Percentiles rank a stretch among this genome's conserved stretches.
Evolutionary conservation across 2,329 filamentous ascomycete species (phyloP).

Genomic region (Phaeosphaeria sp.): DNA sequence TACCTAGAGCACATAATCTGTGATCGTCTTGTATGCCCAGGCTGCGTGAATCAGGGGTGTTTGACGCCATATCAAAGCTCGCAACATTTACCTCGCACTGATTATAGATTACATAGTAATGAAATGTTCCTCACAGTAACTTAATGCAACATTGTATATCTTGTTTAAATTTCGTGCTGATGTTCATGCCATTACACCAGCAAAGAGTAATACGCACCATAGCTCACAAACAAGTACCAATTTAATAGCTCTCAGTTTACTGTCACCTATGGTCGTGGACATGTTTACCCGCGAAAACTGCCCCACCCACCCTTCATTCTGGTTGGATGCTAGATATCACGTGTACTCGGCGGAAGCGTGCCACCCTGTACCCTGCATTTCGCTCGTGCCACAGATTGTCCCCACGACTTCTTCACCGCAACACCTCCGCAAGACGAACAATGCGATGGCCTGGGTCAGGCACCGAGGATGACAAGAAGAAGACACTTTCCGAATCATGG

Average conservation of each 20-base stretch:
- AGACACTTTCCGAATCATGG: conserved; percentile 51
- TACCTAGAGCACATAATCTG: too few relatives aligned
- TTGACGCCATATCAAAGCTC: too few relatives aligned
- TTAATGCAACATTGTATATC: background rate
- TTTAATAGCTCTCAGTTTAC: too few relatives aligned
- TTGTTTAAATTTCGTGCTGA: background rate
- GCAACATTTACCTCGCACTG: too few relatives aligned
- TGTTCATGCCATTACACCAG: too few relatives aligned
- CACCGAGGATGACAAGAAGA: conserved; percentile 40
- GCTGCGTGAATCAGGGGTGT: too few relatives aligned
- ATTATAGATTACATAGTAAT: too few relatives aligned
- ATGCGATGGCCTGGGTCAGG: conserved; percentile 53
- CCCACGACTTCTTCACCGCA: conserved; percentile 10
- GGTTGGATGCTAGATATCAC: background rate
- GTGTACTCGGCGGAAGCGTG: background rate
- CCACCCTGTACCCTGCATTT: background rate
- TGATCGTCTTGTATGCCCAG: too few relatives aligned
- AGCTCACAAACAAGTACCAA: too few relatives aligned
- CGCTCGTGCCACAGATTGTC: background rate
- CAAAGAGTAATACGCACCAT: too few relatives aligned
- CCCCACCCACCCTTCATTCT: too few relatives aligned
- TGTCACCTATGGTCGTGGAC: background rate
- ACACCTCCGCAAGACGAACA: conserved; percentile 35
- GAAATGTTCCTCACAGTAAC: too few relatives aligned
- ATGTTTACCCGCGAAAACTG: background rate